These are phyloP conservation scores for Xylaria digitata DNA, from an alignment of 2,329 filamentous ascomycete species.

Conservation along the genomic window DNA sequence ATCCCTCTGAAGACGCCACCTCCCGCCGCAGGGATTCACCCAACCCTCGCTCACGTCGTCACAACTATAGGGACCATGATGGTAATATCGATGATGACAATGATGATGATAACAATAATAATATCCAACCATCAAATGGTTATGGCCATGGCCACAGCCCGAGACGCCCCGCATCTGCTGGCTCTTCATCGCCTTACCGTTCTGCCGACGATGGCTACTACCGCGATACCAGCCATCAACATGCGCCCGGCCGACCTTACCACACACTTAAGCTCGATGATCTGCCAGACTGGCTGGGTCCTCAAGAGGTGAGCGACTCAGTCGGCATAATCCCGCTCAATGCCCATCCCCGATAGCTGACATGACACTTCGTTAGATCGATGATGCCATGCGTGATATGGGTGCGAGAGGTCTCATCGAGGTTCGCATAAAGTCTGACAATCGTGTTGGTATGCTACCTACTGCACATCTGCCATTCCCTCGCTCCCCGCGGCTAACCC, in stretches of 20 bases:
- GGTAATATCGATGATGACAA: constrained; percentile 28
- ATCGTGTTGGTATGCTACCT: constrained; percentile 43
- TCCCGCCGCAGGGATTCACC: constrained; percentile 42
- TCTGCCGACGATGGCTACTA: constrained; percentile 46
- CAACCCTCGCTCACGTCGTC: constrained; percentile 32
- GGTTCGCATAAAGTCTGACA: constrained; percentile 50
- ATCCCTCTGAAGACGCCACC: constrained; percentile 34
- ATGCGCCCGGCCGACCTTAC: constrained; percentile 48
- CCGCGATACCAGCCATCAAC: constrained; percentile 43
- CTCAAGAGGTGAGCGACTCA: constrained; percentile 44
- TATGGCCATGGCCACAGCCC: constrained; percentile 43
- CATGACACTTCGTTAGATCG: constrained; percentile 42
- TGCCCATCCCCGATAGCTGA: constrained; percentile 3
- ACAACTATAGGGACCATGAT: constrained; percentile 41
- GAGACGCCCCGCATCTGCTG: constrained; percentile 42
- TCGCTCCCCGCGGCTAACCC: constrained; percentile 7
- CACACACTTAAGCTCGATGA: constrained; percentile 51
- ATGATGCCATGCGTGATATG: constrained; percentile 47
- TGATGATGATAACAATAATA: constrained; percentile 23
- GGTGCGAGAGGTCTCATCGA: constrained; percentile 49
- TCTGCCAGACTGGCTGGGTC: constrained; percentile 47
- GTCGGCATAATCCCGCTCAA: not conserved
- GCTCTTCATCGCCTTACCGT: constrained; percentile 45
- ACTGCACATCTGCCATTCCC: not conserved
- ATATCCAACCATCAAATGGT: constrained; percentile 38